Base-by-base conservation (phyloP, 2,329 filamentous ascomycete species). In the Geosmithia flava region DNA sequence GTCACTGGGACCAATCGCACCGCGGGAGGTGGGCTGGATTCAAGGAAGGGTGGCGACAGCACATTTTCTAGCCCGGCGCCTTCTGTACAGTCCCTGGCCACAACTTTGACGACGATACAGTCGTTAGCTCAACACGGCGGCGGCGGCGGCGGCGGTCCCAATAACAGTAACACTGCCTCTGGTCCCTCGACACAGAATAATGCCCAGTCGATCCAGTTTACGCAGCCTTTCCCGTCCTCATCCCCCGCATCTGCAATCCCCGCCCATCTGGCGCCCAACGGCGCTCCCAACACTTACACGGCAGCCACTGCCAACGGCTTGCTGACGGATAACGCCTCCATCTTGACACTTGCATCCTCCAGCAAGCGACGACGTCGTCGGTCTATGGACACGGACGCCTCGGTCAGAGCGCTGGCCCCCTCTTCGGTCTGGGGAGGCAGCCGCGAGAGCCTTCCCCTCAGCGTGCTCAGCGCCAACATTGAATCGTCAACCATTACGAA, bases 301-400 rank as follows among this genome's bases (percentile, higher is more conserved):
- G 78, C 76, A n/a, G 85, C 85, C 2, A 91, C 85, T 0, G 86
- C 87, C 47, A 89, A 90, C 64, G 87, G 87, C 56, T 74, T 91
- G 6, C 70, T 91, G 33, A 88, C 85, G 1, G 87, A 94, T 62
- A 87, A 94, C 60, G 87, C 87, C 20, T 91, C 86, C 23, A 90
- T 94, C 55, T 68, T 94, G 51, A 94, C 87, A 0, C 72, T 94
- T 15, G 87, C 87, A 2, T 91, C 86, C 3, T 90, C 85, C 0
- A 87, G 83, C 53, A 88, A 91, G 66, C 79, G 83, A 39, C 77
- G 82, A 27, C 81, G 87, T 37, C 78, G 87, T 45, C 78, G 86
- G 51, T 90, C 85, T 29, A 81, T 91, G 65, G 87, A 93, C 62
- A 93, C 87, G 0, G 85, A 93, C 60, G 87, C 87, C 5, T 91